Evolutionary conservation across 768 basidiomycete genomes (phyloP).

Genomic region (Boletus fagicola): DNA sequence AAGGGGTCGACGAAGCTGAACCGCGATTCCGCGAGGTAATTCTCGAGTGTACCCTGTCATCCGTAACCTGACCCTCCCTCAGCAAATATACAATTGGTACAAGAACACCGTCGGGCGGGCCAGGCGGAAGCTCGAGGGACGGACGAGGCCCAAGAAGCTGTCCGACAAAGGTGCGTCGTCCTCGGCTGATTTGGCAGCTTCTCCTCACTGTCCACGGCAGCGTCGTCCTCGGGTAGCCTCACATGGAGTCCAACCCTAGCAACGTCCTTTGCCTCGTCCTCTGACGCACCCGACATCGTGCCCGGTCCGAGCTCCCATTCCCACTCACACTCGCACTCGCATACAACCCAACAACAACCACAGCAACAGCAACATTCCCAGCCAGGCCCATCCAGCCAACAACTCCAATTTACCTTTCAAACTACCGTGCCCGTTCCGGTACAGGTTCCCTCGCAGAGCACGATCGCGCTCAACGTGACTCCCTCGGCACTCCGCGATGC

Average conservation of each 20-base stretch:
- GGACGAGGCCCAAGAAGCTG: conserved; percentile 48
- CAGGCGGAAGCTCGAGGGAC: conserved; percentile 55
- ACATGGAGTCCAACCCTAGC: conserved; percentile 41
- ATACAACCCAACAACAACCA: conserved; percentile 3
- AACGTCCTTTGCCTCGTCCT: conserved; percentile 36
- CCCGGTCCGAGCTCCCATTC: conserved; percentile 34
- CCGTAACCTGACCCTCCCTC: neutral
- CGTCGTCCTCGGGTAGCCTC: conserved; percentile 26
- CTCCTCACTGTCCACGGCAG: conserved; percentile 7
- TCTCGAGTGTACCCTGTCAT: neutral
- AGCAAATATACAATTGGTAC: conserved; percentile 77
- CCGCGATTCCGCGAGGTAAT: conserved; percentile 60
- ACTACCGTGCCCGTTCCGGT: conserved; percentile 44
- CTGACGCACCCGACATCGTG: conserved; percentile 13
- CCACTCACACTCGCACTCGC: conserved; percentile 22
- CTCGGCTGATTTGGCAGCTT: neutral
- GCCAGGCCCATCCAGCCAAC: conserved; percentile 30
- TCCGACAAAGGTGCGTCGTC: conserved; percentile 46
- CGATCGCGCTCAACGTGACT: conserved; percentile 31
- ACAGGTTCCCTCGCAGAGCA: conserved; percentile 12
- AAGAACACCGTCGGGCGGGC: conserved; percentile 67
- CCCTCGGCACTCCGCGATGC: conserved; percentile 32
- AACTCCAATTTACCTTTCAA: conserved; percentile 46
- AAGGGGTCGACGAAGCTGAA: conserved; percentile 55
- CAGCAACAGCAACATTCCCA: conserved; percentile 29